phyloP scores from a whole-genome alignment of 148 eudicot species.

The Vaccinium macrocarpon region DNA sequence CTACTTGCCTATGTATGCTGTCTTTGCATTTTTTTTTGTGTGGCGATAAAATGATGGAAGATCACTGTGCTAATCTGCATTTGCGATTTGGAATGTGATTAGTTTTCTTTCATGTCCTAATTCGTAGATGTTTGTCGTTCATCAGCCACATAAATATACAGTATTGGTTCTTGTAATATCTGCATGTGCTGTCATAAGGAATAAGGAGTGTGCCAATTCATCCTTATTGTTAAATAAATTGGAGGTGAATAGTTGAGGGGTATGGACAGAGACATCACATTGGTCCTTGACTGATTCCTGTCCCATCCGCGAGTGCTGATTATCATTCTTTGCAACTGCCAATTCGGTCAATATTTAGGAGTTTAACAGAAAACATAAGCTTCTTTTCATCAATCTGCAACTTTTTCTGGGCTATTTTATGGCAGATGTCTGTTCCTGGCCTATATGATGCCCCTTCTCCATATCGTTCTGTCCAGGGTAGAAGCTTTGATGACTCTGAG shows the following conservation, averaged over 20 bases:
- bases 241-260: not conserved
- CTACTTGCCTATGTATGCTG: not conserved
- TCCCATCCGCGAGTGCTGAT: not conserved
- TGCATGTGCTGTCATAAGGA: not conserved
- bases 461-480: slow-evolving; percentile 50
- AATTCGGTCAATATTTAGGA: too few species aligned
- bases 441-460: slow-evolving; percentile 45
- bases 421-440: slow-evolving; percentile 56
- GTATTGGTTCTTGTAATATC: slow-evolving; percentile 4
- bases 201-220: not conserved
- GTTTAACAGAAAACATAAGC: not conserved
- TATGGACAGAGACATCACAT: too few species aligned
- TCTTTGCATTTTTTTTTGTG: not conserved
- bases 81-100: slow-evolving; percentile 1
- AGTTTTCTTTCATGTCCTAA: not conserved
- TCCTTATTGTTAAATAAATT: not conserved
- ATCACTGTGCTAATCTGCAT: not conserved
- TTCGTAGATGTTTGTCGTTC: not conserved
- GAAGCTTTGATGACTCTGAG: slow-evolving; percentile 80
- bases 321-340: not conserved
- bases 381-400: not conserved
- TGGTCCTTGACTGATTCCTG: not conserved
- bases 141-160: not conserved
- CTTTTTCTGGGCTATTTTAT: slow-evolving; percentile 4
- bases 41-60: not conserved